Evolutionary conservation across 768 basidiomycete species (phyloP), one percentile per base, ranked within the genome.

Genomic region (Suillus spraguei): DNA sequence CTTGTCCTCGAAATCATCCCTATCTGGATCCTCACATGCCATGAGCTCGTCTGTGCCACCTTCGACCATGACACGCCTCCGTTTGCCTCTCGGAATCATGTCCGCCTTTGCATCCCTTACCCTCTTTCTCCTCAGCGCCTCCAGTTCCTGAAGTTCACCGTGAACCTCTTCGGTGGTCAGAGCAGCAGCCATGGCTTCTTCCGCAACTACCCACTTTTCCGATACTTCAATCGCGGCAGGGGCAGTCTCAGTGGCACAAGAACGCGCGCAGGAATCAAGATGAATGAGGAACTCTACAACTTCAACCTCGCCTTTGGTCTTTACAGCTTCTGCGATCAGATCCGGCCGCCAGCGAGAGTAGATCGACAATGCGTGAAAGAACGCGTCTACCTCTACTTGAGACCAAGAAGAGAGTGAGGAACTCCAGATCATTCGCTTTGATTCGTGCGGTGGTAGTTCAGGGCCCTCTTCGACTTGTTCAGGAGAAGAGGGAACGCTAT

Each of bases 321-420:
- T 79, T n/a, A 94, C 77, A 56, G 82, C 82, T 6, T 77, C 80
- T 0, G 91, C 86, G 58, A 95, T 89, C 54, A 94, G 81, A 73
- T 95, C 94, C 0, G 92, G 90, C 24, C 91, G 78, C 49, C 90
- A 80, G 32, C 90, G 83, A 22, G 92, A 94, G 74, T 90, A 78
- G 2, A 87, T 72, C 33, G 82, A 75, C 24, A 95, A 73, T 0
- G 83, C 88, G 72, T 85, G 88, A 72, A 94, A 95, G 76, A 95
- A 92, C 0, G 70, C 66, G 33, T 86, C 80, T 65, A 90, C 89
- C 69, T 95, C 94, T n/a, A 76, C 66, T 1, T 81, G 71, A 4
- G 88, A 86, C 93, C 93, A 95, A 63, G 76, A 5, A 8, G 69
- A 42, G 42, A 10, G 22, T 0, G 59, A 10, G 6, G 60, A 61